phyloP scores from a whole-genome alignment of 108 stramenopile species.

The Cyclotella atomus region DNA sequence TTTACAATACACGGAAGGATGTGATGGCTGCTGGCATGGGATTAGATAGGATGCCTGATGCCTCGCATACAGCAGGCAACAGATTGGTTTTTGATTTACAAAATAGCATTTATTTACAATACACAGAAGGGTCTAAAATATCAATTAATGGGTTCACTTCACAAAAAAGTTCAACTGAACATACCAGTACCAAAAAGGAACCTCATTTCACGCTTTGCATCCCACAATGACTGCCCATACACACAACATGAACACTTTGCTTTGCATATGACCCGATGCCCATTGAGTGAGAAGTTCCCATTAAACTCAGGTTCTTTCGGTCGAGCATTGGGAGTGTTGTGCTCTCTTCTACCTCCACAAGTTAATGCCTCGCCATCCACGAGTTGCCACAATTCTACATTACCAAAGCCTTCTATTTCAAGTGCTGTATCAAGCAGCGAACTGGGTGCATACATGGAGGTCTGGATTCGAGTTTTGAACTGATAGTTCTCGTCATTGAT shows the following conservation, averaged over 20 bases:
- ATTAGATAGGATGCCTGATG: no score
- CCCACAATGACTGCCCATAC: constrained; percentile 16
- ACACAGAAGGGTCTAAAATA: no score
- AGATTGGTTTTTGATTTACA: no score
- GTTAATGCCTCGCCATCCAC: constrained; percentile 17
- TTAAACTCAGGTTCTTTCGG: constrained; percentile 14
- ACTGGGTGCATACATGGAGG: constrained; percentile 8
- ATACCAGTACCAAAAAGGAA: constrained; percentile 17
- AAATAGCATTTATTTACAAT: no score
- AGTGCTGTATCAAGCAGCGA: constrained; percentile 1
- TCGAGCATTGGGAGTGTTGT: background rate
- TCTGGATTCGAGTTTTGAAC: constrained; percentile 11
- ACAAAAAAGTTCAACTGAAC: background rate
- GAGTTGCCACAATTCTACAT: constrained; percentile 5
- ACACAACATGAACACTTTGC: constrained; percentile 15
- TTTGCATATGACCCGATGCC: background rate
- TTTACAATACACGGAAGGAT: no score
- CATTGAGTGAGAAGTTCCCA: background rate
- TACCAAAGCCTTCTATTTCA: constrained; percentile 14
- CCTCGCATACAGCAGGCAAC: no score
- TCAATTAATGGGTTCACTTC: no score
- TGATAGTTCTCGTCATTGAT: constrained; percentile 5
- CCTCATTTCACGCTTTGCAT: constrained; percentile 17
- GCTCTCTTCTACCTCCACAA: background rate
- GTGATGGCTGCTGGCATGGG: no score